A percentile compares a stretch with the other conserved stretches of the same genome.
Evolutionary conservation across 2,329 filamentous ascomycete species (phyloP).

Genomic region (Beauveria brongniartii): DNA sequence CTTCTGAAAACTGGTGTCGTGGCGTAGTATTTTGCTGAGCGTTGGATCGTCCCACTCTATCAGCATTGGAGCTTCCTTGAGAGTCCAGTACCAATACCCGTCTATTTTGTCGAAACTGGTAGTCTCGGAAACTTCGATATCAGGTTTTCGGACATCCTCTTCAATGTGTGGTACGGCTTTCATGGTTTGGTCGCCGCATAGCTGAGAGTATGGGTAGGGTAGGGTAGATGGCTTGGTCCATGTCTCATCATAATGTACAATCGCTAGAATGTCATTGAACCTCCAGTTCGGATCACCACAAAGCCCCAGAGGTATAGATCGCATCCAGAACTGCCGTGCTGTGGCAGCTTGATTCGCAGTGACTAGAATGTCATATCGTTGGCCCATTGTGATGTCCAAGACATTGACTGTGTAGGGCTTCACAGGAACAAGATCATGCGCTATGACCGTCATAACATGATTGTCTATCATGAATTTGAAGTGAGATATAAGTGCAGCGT

Average conservation of each 20-base stretch:
- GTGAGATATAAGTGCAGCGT: constrained; percentile 34
- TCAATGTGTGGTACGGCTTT: not conserved
- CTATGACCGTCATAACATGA: constrained; percentile 50
- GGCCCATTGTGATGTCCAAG: constrained; percentile 19
- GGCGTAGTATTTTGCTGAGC: not conserved
- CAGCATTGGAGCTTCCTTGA: not conserved
- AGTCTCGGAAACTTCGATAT: not conserved
- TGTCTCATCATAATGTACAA: not conserved
- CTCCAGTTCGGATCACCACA: not conserved
- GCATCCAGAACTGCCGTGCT: not conserved
- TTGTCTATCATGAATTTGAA: constrained; percentile 46
- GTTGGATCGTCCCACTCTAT: not conserved
- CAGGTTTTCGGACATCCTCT: not conserved
- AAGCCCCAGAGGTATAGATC: not conserved
- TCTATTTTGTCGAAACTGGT: not conserved
- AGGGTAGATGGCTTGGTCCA: not conserved
- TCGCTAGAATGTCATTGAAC: not conserved
- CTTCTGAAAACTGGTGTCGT: not conserved
- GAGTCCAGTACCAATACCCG: not conserved
- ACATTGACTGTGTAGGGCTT: constrained; percentile 27
- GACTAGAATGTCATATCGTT: not conserved
- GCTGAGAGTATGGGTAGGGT: not conserved
- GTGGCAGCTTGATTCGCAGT: not conserved
- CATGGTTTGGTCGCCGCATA: not conserved
- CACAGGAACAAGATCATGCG: constrained; percentile 46